Evolutionary conservation across 345 rosid genomes (phyloP), one percentile per base, ranked within the genome.

Genomic region (Murraya koenigii): DNA sequence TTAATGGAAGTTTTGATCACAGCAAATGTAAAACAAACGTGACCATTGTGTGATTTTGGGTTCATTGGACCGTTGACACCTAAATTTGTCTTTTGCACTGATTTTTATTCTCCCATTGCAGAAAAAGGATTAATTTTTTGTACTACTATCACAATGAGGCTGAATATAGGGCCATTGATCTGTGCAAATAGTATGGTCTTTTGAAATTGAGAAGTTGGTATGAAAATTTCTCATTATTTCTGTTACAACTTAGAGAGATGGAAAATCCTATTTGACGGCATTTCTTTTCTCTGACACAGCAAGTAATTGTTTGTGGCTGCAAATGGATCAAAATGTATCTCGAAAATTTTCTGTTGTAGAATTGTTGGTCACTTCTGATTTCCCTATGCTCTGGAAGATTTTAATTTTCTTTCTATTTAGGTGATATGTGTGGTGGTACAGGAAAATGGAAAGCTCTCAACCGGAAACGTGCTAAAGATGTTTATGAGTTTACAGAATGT

Each of bases 401-500:
- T 71, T 82, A 44, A 55, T 83, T 72, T 82, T 73, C 33, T 33
- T 69, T 80, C 76, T 80, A 35, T 83, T 71, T 85, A 92, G 98
- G 99, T 79, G 99, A 95, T 82, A 95, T 95, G 99, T 95, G 98
- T 85, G 98, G 97, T 72, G 98, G 99, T 79, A 95, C 99, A 78
- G 98, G 99, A 85, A 95, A 95, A 85, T 95, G 98, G 99, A 95
- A 93, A 80, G 97, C 99, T 75, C 97, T 95, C 38, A 93, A 93
- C 85, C 77, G 98, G 82, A 95, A 95, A 81, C 95, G 97, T 33
- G 96, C 99, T 0, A 95, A 95, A 84, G 98, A 95, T 87, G 97
- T 95, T 73, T 95, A 93, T n/a, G 95, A 89, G 86, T 93, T 93
- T 75, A 90, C 98, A 0, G 97, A 95, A 80, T 95, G 99, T 80